phyloP scores from a whole-genome alignment of 768 basidiomycete species.

The Leccinum broughii region DNA sequence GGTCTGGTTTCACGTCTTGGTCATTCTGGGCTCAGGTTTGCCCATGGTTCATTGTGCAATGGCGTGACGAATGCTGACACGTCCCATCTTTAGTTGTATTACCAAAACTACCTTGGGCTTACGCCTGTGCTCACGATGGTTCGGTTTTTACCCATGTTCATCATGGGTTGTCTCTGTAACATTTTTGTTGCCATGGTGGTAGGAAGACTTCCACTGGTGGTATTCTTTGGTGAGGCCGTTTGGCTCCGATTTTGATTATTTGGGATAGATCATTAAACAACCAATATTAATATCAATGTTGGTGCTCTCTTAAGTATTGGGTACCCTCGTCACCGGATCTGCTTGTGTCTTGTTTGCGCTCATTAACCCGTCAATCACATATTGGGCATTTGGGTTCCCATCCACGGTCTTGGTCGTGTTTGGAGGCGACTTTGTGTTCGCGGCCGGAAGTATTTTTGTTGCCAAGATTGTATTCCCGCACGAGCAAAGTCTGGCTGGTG shows the following conservation, averaged over 20 bases:
- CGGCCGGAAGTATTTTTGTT: conserved; percentile 72
- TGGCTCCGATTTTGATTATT: too few relatives aligned
- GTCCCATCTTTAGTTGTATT: conserved; percentile 54
- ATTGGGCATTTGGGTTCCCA: conserved; percentile 76
- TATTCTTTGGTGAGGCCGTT: conserved; percentile 51
- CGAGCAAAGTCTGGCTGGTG: conserved; percentile 77
- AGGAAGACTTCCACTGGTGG: conserved; percentile 52
- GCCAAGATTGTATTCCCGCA: conserved; percentile 64
- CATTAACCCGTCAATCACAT: conserved; percentile 54
- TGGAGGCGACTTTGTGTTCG: conserved; percentile 77
- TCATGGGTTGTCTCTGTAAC: conserved; percentile 66
- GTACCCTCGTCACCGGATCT: conserved; percentile 56
- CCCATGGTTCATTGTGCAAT: neutral
- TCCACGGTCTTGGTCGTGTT: conserved; percentile 63
- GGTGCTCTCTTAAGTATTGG: conserved; percentile 37
- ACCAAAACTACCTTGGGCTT: conserved; percentile 61
- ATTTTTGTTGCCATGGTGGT: conserved; percentile 62
- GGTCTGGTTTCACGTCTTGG: conserved; percentile 58
- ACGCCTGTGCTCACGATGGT: conserved; percentile 61
- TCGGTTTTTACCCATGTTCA: conserved; percentile 69
- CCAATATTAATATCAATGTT: too few relatives aligned
- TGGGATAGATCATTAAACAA: conserved; percentile 4
- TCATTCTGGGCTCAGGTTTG: conserved; percentile 49
- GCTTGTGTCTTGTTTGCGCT: conserved; percentile 70
- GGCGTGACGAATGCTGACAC: conserved; percentile 3